Percentiles rank a stretch among this genome's conserved stretches.
Evolutionary conservation across 176 grass and related monocot species (phyloP).

Genomic region (Puya raimondii): DNA sequence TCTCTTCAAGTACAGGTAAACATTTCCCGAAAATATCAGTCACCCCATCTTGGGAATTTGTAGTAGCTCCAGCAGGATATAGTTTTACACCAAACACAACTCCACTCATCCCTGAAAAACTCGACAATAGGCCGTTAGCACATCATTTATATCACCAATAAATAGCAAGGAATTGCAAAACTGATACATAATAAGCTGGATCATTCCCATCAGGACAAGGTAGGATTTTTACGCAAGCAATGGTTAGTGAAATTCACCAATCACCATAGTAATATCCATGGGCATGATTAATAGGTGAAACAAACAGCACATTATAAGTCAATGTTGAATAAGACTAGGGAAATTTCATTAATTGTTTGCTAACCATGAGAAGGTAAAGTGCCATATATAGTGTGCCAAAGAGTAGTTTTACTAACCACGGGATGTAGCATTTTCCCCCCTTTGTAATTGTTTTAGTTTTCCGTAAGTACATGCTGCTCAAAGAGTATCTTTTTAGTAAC

Average conservation of each 20-base stretch:
- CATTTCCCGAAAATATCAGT: constrained; percentile 81
- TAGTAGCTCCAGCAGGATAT: constrained; percentile 90
- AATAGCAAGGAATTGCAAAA: background rate
- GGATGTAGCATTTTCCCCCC: no score
- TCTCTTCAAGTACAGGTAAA: constrained; percentile 72
- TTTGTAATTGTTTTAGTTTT: no score
- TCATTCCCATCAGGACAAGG: background rate
- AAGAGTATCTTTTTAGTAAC: no score
- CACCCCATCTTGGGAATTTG: constrained; percentile 92
- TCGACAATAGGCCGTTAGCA: constrained; percentile 4
- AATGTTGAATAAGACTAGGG: no score
- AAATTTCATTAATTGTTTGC: no score
- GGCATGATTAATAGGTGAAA: no score
- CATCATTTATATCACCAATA: constrained; percentile 16
- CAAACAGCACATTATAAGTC: no score
- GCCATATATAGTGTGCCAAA: background rate
- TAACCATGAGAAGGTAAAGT: no score
- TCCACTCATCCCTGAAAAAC: constrained; percentile 55
- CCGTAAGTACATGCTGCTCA: no score
- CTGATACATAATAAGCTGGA: background rate
- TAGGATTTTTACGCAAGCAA: no score
- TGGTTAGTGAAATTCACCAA: no score
- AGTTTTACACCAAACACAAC: constrained; percentile 70
- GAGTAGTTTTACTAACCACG: background rate
- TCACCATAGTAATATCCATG: no score